Percentiles rank a stretch among this genome's conserved stretches.
Evolutionary conservation across 148 eudicot species (phyloP).

Genomic region (Vaccinium corymbosum): DNA sequence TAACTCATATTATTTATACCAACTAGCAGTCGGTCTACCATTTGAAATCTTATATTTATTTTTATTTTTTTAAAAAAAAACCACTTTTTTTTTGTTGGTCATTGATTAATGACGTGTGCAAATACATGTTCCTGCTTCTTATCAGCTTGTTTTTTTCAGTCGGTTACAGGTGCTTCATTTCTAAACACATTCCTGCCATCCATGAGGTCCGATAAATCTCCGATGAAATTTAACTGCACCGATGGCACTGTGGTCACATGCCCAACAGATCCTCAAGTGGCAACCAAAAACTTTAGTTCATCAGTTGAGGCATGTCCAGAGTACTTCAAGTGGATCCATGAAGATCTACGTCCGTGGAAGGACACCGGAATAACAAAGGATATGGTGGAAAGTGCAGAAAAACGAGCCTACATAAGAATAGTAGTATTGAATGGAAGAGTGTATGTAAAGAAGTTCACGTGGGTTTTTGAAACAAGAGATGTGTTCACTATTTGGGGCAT

Average conservation of each 20-base stretch:
- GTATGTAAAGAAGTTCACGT: slow-evolving; percentile 33
- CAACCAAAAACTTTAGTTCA: not conserved
- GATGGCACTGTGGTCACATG: not conserved
- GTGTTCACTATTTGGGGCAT: slow-evolving; percentile 51
- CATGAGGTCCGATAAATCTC: not conserved
- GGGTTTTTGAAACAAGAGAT: slow-evolving; percentile 45
- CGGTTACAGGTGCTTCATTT: slow-evolving; percentile 16
- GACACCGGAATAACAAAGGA: slow-evolving; percentile 45
- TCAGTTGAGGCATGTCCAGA: slow-evolving; percentile 35
- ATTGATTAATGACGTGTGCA: not conserved
- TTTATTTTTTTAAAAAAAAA: too few species aligned
- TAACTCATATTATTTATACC: not conserved
- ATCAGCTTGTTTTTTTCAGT: slow-evolving; percentile 21
- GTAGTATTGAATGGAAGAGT: slow-evolving; percentile 46
- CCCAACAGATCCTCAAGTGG: not conserved
- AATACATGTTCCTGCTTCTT: not conserved
- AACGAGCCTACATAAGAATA: slow-evolving; percentile 34
- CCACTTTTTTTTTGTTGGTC: too few species aligned
- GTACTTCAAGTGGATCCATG: slow-evolving; percentile 65
- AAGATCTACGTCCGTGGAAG: slow-evolving; percentile 66
- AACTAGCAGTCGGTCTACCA: not conserved
- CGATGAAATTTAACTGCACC: not conserved
- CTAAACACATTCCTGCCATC: not conserved
- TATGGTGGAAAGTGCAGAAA: slow-evolving; percentile 38
- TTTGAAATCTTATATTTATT: not conserved